Percentiles rank a stretch among this genome's conserved stretches.
Evolutionary conservation across 2,329 filamentous ascomycete genomes (phyloP).

Genomic region (Albifimbria verrucaria): DNA sequence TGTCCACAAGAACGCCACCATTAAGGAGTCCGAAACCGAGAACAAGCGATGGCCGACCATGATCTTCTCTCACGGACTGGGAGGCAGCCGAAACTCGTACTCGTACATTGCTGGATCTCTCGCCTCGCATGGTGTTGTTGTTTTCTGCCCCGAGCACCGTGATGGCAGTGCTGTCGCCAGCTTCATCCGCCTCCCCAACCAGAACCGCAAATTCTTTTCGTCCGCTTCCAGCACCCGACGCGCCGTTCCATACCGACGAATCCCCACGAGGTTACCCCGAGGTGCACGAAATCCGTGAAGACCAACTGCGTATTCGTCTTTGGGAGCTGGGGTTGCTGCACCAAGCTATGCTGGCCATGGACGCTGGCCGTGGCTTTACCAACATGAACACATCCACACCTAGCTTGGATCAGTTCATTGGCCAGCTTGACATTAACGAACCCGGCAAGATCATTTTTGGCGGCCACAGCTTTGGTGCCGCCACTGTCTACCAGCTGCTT

Average conservation of each 20-base stretch:
- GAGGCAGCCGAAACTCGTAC: conserved; percentile 78
- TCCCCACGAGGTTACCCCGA: conserved; percentile 65
- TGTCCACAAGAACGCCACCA: conserved; percentile 65
- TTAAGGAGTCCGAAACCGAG: conserved; percentile 48
- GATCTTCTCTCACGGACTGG: conserved; percentile 83
- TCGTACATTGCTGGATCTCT: conserved; percentile 78
- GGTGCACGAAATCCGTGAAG: conserved; percentile 64
- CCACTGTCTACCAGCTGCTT: conserved; percentile 71
- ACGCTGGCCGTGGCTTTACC: conserved; percentile 46
- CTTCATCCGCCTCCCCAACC: conserved; percentile 61
- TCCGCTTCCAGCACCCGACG: conserved; percentile 20
- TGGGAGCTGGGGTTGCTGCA: conserved; percentile 76
- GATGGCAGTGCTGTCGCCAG: conserved; percentile 78
- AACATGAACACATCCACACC: conserved; percentile 52
- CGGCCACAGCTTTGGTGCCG: conserved; percentile 79
- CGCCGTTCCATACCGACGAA: conserved; percentile 45
- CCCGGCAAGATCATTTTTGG: conserved; percentile 72
- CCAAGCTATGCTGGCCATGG: conserved; percentile 64
- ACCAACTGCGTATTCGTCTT: conserved; percentile 69
- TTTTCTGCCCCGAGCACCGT: conserved; percentile 78
- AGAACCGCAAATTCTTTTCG: conserved; percentile 28
- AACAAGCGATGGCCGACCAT: conserved; percentile 71
- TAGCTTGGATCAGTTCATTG: conserved; percentile 56
- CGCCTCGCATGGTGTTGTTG: conserved; percentile 76
- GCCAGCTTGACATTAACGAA: conserved; percentile 62